Evolutionary conservation across 352 stramenopile genomes (phyloP).

Genomic region (Phytopythium montanum): DNA sequence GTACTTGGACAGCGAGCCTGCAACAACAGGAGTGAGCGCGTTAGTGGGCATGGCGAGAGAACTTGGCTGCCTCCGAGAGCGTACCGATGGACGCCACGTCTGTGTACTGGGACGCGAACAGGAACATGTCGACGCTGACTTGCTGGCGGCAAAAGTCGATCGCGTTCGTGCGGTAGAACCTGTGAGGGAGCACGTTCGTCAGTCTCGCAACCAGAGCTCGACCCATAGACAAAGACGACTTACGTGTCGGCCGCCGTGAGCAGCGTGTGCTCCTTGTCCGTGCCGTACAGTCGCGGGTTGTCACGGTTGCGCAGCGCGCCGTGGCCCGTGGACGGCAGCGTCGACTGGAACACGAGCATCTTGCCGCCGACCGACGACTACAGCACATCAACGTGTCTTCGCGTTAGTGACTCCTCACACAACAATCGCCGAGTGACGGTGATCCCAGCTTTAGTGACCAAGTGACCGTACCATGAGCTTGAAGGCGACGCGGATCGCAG

Average conservation of each 20-base stretch:
- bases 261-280: conserved; percentile 89
- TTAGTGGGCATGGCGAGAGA: background rate
- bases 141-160: conserved; percentile 98
- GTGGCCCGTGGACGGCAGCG: conserved; percentile 70
- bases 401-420: no score
- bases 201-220: background rate
- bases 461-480: conserved; percentile 95
- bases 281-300: conserved; percentile 75
- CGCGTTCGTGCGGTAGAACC: conserved; percentile 89
- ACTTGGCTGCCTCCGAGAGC: conserved; percentile 1
- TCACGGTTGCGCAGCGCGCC: conserved; percentile 83
- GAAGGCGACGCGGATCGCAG: conserved; percentile 94
- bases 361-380: conserved; percentile 84
- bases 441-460: no score
- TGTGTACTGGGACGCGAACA: conserved; percentile 95
- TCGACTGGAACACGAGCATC: conserved; percentile 89
- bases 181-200: conserved; percentile 20
- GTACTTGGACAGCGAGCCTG: conserved; percentile 92
- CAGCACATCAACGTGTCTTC: background rate
- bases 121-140: conserved; percentile 99
- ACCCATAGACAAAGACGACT: conserved; percentile 10
- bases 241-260: conserved; percentile 86
- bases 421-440: no score
- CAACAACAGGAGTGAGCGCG: background rate
- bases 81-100: conserved; percentile 94